Evolutionary conservation across 805 yeast genomes (phyloP), one percentile per base, ranked within the genome.

Genomic region (Barnettozyma wickerhamii): DNA sequence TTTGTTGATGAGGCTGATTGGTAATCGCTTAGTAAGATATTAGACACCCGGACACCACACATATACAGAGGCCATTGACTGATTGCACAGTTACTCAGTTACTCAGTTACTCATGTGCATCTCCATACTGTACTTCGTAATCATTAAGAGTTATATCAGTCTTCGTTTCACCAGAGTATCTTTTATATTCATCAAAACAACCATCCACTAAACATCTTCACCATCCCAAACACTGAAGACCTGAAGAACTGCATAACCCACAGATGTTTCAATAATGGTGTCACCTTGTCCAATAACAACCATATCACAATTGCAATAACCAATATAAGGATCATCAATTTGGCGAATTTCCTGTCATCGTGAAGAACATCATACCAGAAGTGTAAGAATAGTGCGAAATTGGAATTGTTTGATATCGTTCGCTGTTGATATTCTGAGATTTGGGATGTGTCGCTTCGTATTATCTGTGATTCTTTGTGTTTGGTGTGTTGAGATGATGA

Each of bases 341-440:
- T 37, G 14, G 24, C 24, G 30, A 37, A 37, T 23, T 37, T 37
- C 7, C 17, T 17, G 3, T 13, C 21, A 17, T 30, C 35, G 21
- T 30, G 21, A 5, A 37, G 19, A 7, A 37, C 18, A 13, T 37
- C 40, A 23, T 37, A 30, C 12, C 34, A 37, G 14, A 37, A 37
- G 4, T 28, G 28, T 1, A 37, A 23, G 10, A 37, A 2, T 17
- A 37, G n/a, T 1, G 35, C 29, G 7, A 17, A 6, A 10, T 37
- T 37, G 7, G 40, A 37, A 15, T 30, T 35, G 20, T 19, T 35
- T 23, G 12, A 12, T 23, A 12, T 12, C 12, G 12, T 12, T 3
- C 26, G 12, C 26, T 23, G 26, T 9, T 23, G 12, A 23, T 23
- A 23, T 23, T 23, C 26, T 23, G 26, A 12, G 12, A 2, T 23